Evolutionary conservation across 257 asterid species (phyloP).

Genomic region (Leonotis leonurus): DNA sequence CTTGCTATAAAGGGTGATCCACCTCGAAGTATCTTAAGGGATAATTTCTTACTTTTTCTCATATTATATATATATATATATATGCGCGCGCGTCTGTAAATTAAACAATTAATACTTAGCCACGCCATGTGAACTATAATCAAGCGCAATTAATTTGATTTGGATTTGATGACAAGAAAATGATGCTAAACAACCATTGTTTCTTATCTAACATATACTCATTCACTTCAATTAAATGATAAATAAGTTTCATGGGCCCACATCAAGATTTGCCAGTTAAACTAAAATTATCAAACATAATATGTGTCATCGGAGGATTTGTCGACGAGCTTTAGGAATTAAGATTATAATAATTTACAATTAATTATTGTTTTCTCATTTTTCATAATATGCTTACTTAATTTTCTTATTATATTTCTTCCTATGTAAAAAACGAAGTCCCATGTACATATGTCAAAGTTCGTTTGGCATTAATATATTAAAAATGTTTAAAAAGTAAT

Average conservation of each 20-base stretch:
- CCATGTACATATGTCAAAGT: no score
- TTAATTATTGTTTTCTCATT: neutral
- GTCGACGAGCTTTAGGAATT: neutral
- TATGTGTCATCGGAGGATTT: neutral
- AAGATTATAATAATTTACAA: neutral
- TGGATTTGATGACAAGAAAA: constrained; percentile 21
- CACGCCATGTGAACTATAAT: constrained; percentile 12
- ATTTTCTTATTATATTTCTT: no score
- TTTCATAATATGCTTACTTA: no score
- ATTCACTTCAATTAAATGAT: constrained; percentile 18
- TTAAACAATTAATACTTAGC: neutral
- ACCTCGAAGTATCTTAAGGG: no score
- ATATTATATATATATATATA: neutral
- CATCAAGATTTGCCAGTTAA: constrained; percentile 10
- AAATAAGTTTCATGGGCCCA: constrained; percentile 8
- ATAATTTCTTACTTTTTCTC: no score
- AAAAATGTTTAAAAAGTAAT: no score
- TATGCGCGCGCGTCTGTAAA: no score
- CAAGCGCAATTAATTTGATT: constrained; percentile 7
- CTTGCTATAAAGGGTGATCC: no score
- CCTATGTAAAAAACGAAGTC: no score
- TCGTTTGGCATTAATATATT: no score
- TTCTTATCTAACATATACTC: constrained; percentile 14
- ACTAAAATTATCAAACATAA: neutral
- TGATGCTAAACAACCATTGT: constrained; percentile 15